Base-by-base conservation (phyloP, 352 stramenopile species). In the Albugo laibachii region DNA sequence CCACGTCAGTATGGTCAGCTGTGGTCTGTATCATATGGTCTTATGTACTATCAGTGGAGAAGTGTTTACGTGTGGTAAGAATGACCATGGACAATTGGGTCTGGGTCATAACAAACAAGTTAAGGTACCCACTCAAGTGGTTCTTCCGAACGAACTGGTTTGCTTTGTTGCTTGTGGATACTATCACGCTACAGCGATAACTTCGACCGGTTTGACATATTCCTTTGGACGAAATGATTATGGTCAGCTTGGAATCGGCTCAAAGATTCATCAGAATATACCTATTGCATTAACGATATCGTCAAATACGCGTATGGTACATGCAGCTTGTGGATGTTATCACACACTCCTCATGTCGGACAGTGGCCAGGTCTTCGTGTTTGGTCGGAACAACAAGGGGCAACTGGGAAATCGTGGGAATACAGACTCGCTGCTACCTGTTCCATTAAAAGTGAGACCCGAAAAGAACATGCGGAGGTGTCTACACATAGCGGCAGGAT, bases 161-260 rank as follows among this genome's bases (percentile, higher is more conserved):
- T 78, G 65, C 43, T 92, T 84, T 50, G 71, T 92, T 47, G 70
- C 76, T 5, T 88, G 80, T 34, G 80, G 80, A 4, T 92, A 92
- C 45, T 92, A 92, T 31, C 80, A 92, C 42, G 81, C 80, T 0
- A 57, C 82, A 12, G 54, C 75, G n/a, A 66, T 92, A 18, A 83
- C 61, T 13, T 69, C 67, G 20, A 63, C 55, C 11, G 77, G 75
- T 1, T 63, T 71, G 13, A 64, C 73, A 11, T 87, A 76, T 50
- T 78, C 75, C 24, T 91, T 91, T 63, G 80, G 80, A 13, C 61
- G 80, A 12, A 92, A 92, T 20, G 80, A 92, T 50, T 92, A 92
- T 42, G 80, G 80, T 1, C 80, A 92, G 46, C 62, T 92, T 10
- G 80, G 80, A 15, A 76, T 92, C 45, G 80, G 80, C 11, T 83